phyloP scores from a whole-genome alignment of 148 eudicot genomes.

The Nepenthes mirabilis region DNA sequence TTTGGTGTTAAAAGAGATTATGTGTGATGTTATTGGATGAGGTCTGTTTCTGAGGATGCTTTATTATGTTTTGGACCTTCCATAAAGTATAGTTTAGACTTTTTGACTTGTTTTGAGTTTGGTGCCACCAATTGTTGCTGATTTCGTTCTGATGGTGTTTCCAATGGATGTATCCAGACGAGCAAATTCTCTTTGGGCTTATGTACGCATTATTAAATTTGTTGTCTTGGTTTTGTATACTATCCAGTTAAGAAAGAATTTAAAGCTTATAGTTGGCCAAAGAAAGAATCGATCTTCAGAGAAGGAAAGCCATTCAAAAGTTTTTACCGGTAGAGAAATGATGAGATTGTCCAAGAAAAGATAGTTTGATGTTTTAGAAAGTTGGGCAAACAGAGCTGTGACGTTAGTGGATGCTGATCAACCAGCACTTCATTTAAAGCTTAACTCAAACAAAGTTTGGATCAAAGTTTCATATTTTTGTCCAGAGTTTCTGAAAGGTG shows the following conservation, averaged over 20 bases:
- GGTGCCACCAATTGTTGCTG: background rate
- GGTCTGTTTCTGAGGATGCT: too few species aligned
- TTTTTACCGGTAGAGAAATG: constrained; percentile 30
- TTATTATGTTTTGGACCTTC: background rate
- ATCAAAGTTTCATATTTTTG: constrained; percentile 50
- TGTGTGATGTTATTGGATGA: too few species aligned
- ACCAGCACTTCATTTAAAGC: constrained; percentile 40
- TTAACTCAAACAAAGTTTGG: constrained; percentile 30
- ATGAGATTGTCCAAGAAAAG: constrained; percentile 41
- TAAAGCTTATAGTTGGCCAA: constrained; percentile 79
- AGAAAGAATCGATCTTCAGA: constrained; percentile 51
- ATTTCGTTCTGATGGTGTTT: background rate
- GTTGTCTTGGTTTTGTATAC: constrained; percentile 42
- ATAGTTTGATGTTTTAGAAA: constrained; percentile 46
- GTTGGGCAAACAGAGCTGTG: constrained; percentile 43
- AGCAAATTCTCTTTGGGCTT: constrained; percentile 2
- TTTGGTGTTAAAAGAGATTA: too few species aligned
- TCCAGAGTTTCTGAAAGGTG: constrained; percentile 38
- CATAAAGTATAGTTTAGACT: background rate
- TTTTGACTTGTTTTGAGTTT: background rate
- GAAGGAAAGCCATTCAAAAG: constrained; percentile 37
- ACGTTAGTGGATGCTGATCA: constrained; percentile 49
- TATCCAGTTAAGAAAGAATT: constrained; percentile 80
- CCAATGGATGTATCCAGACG: constrained; percentile 1
- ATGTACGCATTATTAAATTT: constrained; percentile 16